A percentile compares a stretch with the other conserved stretches of the same genome.
phyloP scores from a whole-genome alignment of 1,284 basidiomycete species.

The Lignosus rhinocerotis region DNA sequence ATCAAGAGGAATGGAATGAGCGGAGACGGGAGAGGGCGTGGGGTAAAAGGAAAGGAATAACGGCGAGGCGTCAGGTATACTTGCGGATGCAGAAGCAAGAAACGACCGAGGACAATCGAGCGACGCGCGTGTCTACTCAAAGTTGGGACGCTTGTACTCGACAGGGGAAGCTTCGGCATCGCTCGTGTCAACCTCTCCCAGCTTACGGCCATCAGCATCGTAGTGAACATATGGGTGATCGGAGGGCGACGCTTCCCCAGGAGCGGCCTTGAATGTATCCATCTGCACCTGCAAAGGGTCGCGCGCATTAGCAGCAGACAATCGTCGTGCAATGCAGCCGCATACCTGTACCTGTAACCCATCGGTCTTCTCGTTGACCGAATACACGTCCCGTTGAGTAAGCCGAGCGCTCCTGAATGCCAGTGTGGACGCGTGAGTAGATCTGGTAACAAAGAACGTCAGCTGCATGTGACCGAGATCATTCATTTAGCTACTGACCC shows the following conservation, averaged over 20 bases:
- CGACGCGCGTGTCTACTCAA: slow-evolving; percentile 4
- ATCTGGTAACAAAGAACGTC: slow-evolving; percentile 12
- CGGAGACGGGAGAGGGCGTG: not conserved
- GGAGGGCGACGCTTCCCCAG: slow-evolving; percentile 31
- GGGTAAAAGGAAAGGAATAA: not conserved
- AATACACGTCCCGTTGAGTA: slow-evolving; percentile 30
- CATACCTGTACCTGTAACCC: slow-evolving; percentile 55
- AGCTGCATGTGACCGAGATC: slow-evolving; percentile 4
- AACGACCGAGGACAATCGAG: not conserved
- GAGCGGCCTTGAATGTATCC: slow-evolving; percentile 53
- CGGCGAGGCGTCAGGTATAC: not conserved
- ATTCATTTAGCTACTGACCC: slow-evolving; percentile 40
- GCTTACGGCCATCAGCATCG: slow-evolving; percentile 51
- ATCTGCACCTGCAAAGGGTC: slow-evolving; percentile 39
- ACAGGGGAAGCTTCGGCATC: slow-evolving; percentile 60
- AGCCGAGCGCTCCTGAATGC: slow-evolving; percentile 34
- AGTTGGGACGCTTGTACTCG: slow-evolving; percentile 57
- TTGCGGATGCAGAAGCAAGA: not conserved
- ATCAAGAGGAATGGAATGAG: not conserved
- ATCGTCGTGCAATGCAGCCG: not conserved
- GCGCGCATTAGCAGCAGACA: too few relatives aligned
- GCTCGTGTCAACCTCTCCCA: slow-evolving; percentile 35
- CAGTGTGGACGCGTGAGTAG: slow-evolving; percentile 39
- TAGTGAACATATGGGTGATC: slow-evolving; percentile 45
- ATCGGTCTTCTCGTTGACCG: slow-evolving; percentile 35